Evolutionary conservation across 352 stramenopile genomes (phyloP), one percentile per base, ranked within the genome.

Genomic region (Phytophthora cajani): DNA sequence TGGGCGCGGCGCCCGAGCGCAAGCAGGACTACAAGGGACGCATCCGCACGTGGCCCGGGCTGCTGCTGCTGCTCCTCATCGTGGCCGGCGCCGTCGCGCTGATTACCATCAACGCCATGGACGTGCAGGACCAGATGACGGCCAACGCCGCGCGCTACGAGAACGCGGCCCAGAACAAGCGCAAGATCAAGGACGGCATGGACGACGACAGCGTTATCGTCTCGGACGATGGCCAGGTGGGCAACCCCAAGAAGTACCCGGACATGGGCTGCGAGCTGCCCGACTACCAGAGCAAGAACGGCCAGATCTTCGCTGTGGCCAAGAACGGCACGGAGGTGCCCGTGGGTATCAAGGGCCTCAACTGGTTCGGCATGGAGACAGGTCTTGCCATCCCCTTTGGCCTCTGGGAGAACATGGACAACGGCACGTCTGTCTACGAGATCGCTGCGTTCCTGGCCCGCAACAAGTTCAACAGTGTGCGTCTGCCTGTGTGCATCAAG

Each of bases 311-410:
- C 27, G 71, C 80, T 0, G 75, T 88, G 0, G 30, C 77, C 0
- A 72, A 80, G 30, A 89, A 91, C 56, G 84, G 84, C 5, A 90
- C 80, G 1, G 83, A 92, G 51, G 67, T 87, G 5, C 47, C 71
- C 0, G 69, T 92, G 5, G 72, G 65, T 2, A 79, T 92, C 58
- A 92, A 92, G 38, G 85, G 85, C 16, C 60, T 89, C 52, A 92
- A 91, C 62, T 92, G 85, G 85, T 92, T 91, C 65, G 85, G 85
- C 19, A 92, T 92, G 85, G 85, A 92, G 58, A 91, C 85, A 9
- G 79, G 75, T 0, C n/a, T 84, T 2, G 64, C 67, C 0, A 80
- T 93, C n/a, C 85, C 85, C 0, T 87, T 93, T 46, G 85, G 85
- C 1, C 62, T 93, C 23, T 93, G 85, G 85, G 82, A 90, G 27